phyloP scores from a whole-genome alignment of 140 eudicot species.

The Oenanthe javanica region DNA sequence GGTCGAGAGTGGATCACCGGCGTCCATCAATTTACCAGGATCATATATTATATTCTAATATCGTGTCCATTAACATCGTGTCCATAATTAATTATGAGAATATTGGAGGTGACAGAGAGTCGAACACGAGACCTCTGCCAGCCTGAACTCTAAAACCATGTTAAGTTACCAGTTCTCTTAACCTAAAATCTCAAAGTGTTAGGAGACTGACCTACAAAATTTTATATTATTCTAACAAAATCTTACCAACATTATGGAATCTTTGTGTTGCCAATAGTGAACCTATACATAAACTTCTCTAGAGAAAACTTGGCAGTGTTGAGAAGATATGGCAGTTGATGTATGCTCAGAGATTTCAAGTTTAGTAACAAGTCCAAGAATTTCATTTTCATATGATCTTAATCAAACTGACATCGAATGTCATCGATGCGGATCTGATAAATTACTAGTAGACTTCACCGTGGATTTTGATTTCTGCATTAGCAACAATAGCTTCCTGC shows the following conservation, averaged over 20 bases:
- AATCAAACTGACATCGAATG: slow-evolving; percentile 27
- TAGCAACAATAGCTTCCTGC: slow-evolving; percentile 7
- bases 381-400: slow-evolving; percentile 75
- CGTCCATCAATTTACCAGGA: no score
- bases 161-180: no score
- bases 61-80: no score
- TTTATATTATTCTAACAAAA: no score
- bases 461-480: slow-evolving; percentile 55
- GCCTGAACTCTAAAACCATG: no score
- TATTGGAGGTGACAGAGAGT: no score
- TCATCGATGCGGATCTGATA: slow-evolving; percentile 23
- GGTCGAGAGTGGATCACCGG: no score
- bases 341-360: slow-evolving; percentile 49
- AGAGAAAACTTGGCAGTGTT: slow-evolving; percentile 7
- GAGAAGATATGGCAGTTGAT: slow-evolving; percentile 59
- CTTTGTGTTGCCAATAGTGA: background rate
- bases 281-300: slow-evolving; percentile 13
- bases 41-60: no score
- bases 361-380: slow-evolving; percentile 53
- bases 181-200: no score
- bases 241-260: slow-evolving; percentile 1
- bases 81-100: no score
- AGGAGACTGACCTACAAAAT: no score
- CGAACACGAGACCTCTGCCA: no score
- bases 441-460: slow-evolving; percentile 23